Conservation (phyloP, 176 grass and related monocot genomes). For the Avena sativa region DNA sequence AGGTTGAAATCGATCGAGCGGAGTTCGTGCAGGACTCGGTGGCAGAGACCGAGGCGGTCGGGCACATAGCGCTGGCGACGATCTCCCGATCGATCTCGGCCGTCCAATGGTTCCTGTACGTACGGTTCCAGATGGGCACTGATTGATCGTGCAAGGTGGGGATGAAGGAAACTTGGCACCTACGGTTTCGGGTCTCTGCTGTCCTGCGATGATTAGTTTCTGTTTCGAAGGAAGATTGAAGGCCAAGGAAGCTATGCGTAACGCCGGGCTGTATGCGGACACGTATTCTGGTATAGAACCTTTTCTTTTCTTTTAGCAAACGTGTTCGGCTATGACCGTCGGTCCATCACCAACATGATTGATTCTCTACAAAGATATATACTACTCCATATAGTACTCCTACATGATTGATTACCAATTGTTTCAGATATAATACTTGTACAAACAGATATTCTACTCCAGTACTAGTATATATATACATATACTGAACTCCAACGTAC, state of each 20-base stretch:
- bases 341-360: too few species aligned
- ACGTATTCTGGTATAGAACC: neutral
- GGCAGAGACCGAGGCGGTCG: neutral
- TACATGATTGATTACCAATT: too few species aligned
- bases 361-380: too few species aligned
- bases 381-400: too few species aligned
- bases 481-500: neutral
- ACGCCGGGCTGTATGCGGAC: neutral
- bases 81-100: too few species aligned
- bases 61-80: neutral
- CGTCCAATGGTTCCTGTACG: neutral
- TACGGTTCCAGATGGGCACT: neutral
- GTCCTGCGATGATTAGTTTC: neutral
- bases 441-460: too few species aligned
- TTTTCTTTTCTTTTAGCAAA: too few species aligned
- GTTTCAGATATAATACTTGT: too few species aligned
- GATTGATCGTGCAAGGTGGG: neutral
- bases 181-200: neutral
- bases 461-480: too few species aligned
- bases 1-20: neutral
- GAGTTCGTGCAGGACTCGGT: neutral
- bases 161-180: slow-evolving; percentile 25
- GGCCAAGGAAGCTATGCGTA: neutral
- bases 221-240: neutral
- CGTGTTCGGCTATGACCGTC: too few species aligned